Percentiles rank a stretch among this genome's conserved stretches.
phyloP scores from a whole-genome alignment of 2,329 filamentous ascomycete species.

The Cladosporium sp. region DNA sequence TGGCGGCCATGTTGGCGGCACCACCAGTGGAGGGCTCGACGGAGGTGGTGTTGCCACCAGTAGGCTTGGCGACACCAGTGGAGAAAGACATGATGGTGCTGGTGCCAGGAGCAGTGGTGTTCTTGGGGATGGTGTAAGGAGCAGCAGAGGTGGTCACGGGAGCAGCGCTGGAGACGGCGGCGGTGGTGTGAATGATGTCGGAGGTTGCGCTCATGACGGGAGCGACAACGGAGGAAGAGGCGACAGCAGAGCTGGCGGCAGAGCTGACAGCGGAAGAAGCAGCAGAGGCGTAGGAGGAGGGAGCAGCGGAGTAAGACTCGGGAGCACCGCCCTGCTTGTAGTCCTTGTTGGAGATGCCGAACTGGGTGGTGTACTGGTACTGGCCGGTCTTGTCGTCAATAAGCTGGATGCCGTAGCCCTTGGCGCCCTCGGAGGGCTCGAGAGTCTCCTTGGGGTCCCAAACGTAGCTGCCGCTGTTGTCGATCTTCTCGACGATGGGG shows the following conservation, averaged over 20 bases:
- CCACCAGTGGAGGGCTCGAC: constrained; percentile 17
- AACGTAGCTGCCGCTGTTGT: constrained; percentile 52
- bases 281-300: constrained; percentile 19
- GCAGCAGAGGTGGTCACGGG: constrained; percentile 21
- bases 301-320: not conserved
- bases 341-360: constrained; percentile 54
- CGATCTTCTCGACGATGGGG: constrained; percentile 49
- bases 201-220: constrained; percentile 5
- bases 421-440: constrained; percentile 38
- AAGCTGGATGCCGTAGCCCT: constrained; percentile 58
- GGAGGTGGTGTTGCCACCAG: constrained; percentile 25
- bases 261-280: constrained; percentile 18
- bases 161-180: constrained; percentile 27
- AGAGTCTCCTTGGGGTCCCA: constrained; percentile 53
- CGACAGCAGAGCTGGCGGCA: constrained; percentile 1
- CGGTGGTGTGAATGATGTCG: constrained; percentile 6
- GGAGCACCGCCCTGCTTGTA: constrained; percentile 12
- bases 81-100: constrained; percentile 29
- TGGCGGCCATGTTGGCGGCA: constrained; percentile 30
- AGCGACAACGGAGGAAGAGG: constrained; percentile 13
- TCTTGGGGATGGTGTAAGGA: constrained; percentile 15
- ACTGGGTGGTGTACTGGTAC: constrained; percentile 61
- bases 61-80: constrained; percentile 18
- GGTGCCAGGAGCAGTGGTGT: constrained; percentile 28
- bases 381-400: constrained; percentile 56